Evolutionary conservation across 257 asterid genomes (phyloP), one percentile per base, ranked within the genome.

Genomic region (Knoxia roxburghii): DNA sequence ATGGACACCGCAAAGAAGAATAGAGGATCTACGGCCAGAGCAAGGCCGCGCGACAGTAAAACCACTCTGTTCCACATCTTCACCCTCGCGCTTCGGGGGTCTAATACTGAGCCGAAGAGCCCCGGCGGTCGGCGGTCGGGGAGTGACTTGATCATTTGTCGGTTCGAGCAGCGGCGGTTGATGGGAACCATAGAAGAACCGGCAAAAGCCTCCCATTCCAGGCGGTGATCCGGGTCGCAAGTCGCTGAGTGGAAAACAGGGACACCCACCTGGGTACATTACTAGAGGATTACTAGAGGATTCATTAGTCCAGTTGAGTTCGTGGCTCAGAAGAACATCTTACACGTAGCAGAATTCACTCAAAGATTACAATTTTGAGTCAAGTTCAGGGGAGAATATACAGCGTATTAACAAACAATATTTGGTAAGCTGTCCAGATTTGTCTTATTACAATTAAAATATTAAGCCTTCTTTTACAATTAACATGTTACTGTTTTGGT

Each of bases 171-270:
- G 69, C 82, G 81, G 66, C 40, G 26, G 61, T 67, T 61, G 4
- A 87, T 89, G 0, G 97, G 97, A 61, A 84, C 66, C 21, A 92
- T 15, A 0, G 96, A 89, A 0, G 98, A 92, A 49, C 98, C 97
- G 76, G 98, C 97, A 3, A 87, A 81, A 21, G 97, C 97, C 72
- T 87, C 97, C 98, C 89, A 89, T 69, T 87, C 94, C 14, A 91
- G 97, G 43, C 79, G 93, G 87, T 82, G 60, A 70, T 70, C 74
- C 43, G 26, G 45, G 68, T 49, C 64, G 46, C 69, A 70, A 29
- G 43, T 61, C 21, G 61, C 18, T 1, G 74, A 60, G 68, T 70
- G 74, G 32, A 70, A 70, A 48, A 37, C 68, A 6, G 74, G 68
- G 30, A 49, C 68, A 18, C 68, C 73, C n/a, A 33, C 74, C 49